Base-by-base conservation (phyloP, 1,284 basidiomycete species). In the Flammula alnicola region DNA sequence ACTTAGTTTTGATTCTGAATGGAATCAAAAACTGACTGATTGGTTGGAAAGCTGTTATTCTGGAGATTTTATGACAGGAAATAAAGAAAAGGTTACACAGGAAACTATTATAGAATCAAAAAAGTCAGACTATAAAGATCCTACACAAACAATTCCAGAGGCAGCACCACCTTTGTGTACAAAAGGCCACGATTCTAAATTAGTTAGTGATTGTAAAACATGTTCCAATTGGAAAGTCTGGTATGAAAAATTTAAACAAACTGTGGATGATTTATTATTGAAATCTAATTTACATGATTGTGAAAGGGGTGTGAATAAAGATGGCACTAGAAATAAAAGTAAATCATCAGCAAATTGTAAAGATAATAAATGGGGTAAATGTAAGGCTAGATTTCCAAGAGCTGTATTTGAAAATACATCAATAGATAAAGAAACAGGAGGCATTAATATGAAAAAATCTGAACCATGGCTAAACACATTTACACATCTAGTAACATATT, bases 351-450 rank as follows among this genome's bases (percentile, higher is more conserved):
- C 17, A 6, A 19, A 12, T 19, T 45, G 49, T 27, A 39, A 37
- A 20, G 37, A 40, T 22, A 51, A 51, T 10, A 41, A 47, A 29
- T 52, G 53, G 42, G 47, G 42, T 5, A 59, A 37, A 39, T 65
- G 62, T 31, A 63, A 62, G 36, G 54, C 62, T 6, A 38, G 63
- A 4, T 69, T 68, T 56, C 66, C 67, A 20, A 37, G 63, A n/a
- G n/a, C 16, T 1, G 16, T 55, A 16, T 25, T 42, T 25, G 2
- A 20, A 3, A 20, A 60, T 27, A 58, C 54, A 9, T 16, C n/a
- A 2, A 43, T 64, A 5, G 59, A 63, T 29, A 7, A 22, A 10
- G n/a, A 27, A 17, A 48, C 44, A 16, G 58, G 60, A 1, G 10
- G 26, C 26, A 40, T 57, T 7, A 32, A 23, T 9, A 39, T 59